phyloP scores from a whole-genome alignment of 1,284 basidiomycete species.

The Schizopora paradoxa region DNA sequence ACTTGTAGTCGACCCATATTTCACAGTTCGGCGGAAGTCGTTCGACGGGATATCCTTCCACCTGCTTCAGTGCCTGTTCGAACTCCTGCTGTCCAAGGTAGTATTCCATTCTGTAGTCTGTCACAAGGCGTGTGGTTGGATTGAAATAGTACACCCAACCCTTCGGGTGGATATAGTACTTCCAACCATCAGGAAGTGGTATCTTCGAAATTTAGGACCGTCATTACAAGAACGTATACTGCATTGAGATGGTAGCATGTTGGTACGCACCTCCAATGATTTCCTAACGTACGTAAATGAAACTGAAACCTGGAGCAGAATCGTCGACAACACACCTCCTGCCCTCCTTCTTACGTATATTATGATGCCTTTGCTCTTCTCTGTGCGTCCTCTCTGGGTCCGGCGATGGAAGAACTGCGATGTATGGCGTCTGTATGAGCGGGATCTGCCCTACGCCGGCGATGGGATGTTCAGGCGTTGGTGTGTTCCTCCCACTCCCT shows the following conservation, averaged over 20 bases:
- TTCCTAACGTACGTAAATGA: background rate
- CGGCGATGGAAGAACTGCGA: slow-evolving; percentile 4
- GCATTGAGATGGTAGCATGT: background rate
- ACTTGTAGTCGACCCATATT: slow-evolving; percentile 15
- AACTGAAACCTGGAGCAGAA: too few species aligned
- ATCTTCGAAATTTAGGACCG: background rate
- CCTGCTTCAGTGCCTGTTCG: slow-evolving; percentile 10
- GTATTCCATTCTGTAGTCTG: slow-evolving; percentile 16
- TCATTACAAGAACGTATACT: background rate
- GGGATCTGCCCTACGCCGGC: slow-evolving; percentile 5
- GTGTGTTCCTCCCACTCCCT: background rate
- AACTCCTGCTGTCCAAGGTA: slow-evolving; percentile 12
- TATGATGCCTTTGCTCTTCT: too few species aligned
- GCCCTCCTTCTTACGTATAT: too few species aligned
- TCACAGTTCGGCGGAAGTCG: slow-evolving; percentile 15
- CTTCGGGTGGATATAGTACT: slow-evolving; percentile 15
- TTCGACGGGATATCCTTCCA: slow-evolving; percentile 9
- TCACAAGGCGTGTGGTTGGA: slow-evolving; percentile 14
- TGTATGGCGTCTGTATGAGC: slow-evolving; percentile 10
- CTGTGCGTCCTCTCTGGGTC: background rate
- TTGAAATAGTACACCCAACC: slow-evolving; percentile 18
- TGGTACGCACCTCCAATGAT: background rate
- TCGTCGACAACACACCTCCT: too few species aligned
- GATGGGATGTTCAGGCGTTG: slow-evolving; percentile 7
- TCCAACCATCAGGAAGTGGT: slow-evolving; percentile 12